Evolutionary conservation across 2,329 filamentous ascomycete species (phyloP), one percentile per base, ranked within the genome.

Genomic region (Sporothrix globosa): DNA sequence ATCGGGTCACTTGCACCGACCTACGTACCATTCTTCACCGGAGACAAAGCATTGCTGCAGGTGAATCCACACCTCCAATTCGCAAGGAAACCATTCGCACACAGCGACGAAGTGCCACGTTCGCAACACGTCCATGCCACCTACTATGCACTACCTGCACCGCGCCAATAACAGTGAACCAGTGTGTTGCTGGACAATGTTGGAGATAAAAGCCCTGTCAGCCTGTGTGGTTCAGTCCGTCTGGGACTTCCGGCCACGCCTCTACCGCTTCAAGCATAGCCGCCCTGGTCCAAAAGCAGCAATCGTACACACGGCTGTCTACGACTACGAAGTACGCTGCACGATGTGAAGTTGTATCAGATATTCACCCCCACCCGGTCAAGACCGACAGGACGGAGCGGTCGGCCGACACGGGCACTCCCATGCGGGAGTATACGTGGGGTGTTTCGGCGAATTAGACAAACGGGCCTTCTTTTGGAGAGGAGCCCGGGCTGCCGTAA

Each of bases 401-500:
- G n/a, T 48, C 44, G n/a, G 50, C 44, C 24, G 44, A 50, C 24
- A 34, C 44, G 44, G 27, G 17, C 24, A 41, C 19, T 53, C 2
- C 56, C 10, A 19, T 24, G 14, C 46, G 34, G 30, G 21, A 17
- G 6, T 44, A 21, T n/a, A 46, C 48, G 34, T 54, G 48, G 58
- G 48, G 58, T 63, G 34, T 50, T 24, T 65, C 39, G 13, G 39
- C 39, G 50, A 39, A 30, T 24, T 63, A 11, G 14, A 50, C 48
- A 69, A 69, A 69, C 58, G 68, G 58, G 58, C 68, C 68, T 48
- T 69, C 34, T 34, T 65, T 41, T 54, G 1, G 21, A 52, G 46
- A 30, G 21, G 46, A 30, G 21, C 21, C 60, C 41, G 5, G 19
- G 9, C n/a, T 34, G 58, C 11, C 58, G 17, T 19, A 44, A n/a